A percentile compares a stretch with the other conserved stretches of the same genome.
phyloP scores from a whole-genome alignment of 805 yeast genomes.

The Candida nonsorbophila region DNA sequence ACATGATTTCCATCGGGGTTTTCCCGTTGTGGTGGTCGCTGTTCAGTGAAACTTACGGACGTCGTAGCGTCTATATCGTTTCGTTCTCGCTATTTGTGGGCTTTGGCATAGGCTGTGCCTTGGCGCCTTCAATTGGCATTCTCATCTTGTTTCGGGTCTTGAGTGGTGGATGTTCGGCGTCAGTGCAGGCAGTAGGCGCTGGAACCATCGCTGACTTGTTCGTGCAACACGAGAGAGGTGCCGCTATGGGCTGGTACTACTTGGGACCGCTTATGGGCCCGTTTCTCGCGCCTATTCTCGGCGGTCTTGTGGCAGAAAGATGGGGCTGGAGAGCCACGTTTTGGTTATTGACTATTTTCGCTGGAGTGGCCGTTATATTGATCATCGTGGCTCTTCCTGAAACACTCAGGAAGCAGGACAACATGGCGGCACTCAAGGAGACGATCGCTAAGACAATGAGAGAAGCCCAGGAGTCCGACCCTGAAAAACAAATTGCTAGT shows the following conservation, averaged over 20 bases:
- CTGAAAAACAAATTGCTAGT: slow-evolving; percentile 4
- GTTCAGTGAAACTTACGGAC: slow-evolving; percentile 67
- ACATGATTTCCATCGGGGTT: slow-evolving; percentile 66
- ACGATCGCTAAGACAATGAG: slow-evolving; percentile 28
- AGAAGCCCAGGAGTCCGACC: slow-evolving; percentile 11
- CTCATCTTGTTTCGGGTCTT: slow-evolving; percentile 67
- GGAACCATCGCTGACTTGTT: slow-evolving; percentile 79
- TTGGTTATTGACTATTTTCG: slow-evolving; percentile 71
- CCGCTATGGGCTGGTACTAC: slow-evolving; percentile 75
- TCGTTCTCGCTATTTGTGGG: slow-evolving; percentile 60
- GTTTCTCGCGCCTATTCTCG: slow-evolving; percentile 67
- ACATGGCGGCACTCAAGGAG: slow-evolving; percentile 33
- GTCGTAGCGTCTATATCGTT: slow-evolving; percentile 66
- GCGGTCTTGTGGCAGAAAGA: slow-evolving; percentile 63
- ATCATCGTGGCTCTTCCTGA: slow-evolving; percentile 68
- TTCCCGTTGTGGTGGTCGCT: slow-evolving; percentile 90
- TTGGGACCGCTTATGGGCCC: slow-evolving; percentile 83
- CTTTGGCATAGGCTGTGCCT: slow-evolving; percentile 69
- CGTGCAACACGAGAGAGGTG: slow-evolving; percentile 63
- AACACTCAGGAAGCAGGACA: slow-evolving; percentile 63
- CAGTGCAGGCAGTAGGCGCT: slow-evolving; percentile 87
- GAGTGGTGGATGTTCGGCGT: slow-evolving; percentile 77
- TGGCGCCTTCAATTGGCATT: slow-evolving; percentile 54
- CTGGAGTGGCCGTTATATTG: slow-evolving; percentile 47
- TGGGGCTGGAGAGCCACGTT: slow-evolving; percentile 92